Percentiles rank a stretch among this genome's conserved stretches.
Evolutionary conservation across 768 basidiomycete genomes (phyloP).

Genomic region (Pleurotus ostreatus): DNA sequence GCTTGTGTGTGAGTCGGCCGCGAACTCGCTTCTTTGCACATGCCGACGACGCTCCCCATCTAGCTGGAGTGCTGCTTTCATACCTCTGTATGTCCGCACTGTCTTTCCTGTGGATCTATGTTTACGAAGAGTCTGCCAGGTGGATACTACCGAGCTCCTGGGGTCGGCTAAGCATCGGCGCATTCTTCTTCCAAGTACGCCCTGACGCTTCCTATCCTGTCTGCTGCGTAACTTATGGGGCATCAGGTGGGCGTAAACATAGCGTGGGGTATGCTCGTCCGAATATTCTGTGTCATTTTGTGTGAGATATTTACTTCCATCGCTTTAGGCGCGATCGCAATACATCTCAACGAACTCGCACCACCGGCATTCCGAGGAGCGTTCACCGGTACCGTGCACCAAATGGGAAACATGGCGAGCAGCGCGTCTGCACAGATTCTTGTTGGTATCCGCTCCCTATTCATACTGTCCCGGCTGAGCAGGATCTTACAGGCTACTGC

Average conservation of each 20-base stretch:
- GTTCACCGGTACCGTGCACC: conserved; percentile 65
- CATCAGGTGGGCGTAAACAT: conserved; percentile 62
- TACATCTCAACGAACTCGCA: conserved; percentile 59
- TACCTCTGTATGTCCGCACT: conserved; percentile 10
- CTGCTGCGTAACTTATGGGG: neutral
- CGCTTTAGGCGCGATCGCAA: conserved; percentile 27
- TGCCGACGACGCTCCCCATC: neutral
- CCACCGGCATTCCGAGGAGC: conserved; percentile 66
- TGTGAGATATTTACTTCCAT: neutral
- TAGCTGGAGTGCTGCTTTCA: conserved; percentile 13
- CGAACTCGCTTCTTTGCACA: neutral
- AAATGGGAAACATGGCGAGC: conserved; percentile 45
- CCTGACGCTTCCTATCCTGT: neutral
- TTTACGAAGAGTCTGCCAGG: conserved; percentile 19
- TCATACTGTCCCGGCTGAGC: neutral
- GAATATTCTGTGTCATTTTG: neutral
- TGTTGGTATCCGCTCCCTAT: neutral
- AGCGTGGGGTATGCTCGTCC: conserved; percentile 45
- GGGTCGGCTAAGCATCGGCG: conserved; percentile 52
- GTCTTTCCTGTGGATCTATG: neutral
- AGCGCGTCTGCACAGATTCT: conserved; percentile 15
- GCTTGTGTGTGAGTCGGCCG: conserved; percentile 2
- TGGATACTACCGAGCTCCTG: conserved; percentile 62
- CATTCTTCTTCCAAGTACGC: conserved; percentile 45
- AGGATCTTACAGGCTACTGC: conserved; percentile 8